Conservation (phyloP, 176 grass and related monocot genomes). For the Paspalum notatum region DNA sequence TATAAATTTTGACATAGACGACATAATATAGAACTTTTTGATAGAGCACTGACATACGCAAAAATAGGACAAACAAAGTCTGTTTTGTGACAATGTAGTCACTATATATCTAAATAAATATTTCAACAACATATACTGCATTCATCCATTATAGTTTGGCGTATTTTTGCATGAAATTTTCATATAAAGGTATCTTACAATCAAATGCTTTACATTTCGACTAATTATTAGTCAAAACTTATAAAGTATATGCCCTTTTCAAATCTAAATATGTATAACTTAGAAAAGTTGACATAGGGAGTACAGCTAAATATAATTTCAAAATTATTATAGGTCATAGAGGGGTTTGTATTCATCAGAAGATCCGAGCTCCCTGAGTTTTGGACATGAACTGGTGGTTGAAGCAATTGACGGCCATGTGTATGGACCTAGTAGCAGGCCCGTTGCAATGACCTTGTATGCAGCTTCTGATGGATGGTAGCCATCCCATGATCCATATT, state of each 20-base stretch:
- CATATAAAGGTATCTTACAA: too few relatives aligned
- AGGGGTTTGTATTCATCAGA: constrained; percentile 30
- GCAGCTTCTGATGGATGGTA: constrained; percentile 54
- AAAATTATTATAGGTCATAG: constrained; percentile 35
- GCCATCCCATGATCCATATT: constrained; percentile 73
- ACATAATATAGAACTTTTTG: too few relatives aligned
- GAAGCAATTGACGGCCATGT: constrained; percentile 42
- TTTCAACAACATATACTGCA: too few relatives aligned
- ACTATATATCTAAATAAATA: too few relatives aligned
- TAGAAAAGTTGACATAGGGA: neutral
- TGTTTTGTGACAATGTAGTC: too few relatives aligned
- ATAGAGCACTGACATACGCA: too few relatives aligned
- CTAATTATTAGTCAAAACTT: neutral
- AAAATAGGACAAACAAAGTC: too few relatives aligned
- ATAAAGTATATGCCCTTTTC: neutral
- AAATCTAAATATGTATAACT: neutral
- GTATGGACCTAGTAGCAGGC: constrained; percentile 51
- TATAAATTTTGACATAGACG: too few relatives aligned
- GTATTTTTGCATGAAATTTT: too few relatives aligned
- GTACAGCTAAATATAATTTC: neutral
- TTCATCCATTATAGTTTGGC: too few relatives aligned
- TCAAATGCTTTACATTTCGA: too few relatives aligned
- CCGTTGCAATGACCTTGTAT: constrained; percentile 57
- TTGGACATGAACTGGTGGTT: constrained; percentile 26
- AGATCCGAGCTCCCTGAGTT: neutral